Conservation (phyloP, 257 asterid species). For the Anisodus tanguticus region DNA sequence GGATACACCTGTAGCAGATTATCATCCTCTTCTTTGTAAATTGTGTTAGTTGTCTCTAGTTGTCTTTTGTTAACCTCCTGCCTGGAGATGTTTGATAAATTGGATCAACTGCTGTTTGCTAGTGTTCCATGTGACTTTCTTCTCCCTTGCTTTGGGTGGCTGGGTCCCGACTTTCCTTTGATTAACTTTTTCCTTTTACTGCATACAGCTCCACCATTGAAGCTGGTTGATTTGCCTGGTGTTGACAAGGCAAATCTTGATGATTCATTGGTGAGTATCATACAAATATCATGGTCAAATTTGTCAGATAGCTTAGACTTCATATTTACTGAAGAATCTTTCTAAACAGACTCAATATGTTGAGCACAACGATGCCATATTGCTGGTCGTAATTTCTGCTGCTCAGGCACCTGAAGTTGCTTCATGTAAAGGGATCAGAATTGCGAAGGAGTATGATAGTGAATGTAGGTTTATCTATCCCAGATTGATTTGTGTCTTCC, state of each 20-base stretch:
- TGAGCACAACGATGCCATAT: conserved; percentile 88
- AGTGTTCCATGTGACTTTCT: conserved; percentile 13
- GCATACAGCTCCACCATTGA: conserved; percentile 84
- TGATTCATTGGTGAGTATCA: conserved; percentile 84
- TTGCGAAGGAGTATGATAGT: conserved; percentile 94
- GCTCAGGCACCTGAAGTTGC: conserved; percentile 95
- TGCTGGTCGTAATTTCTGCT: conserved; percentile 88
- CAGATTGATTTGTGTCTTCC: conserved; percentile 31
- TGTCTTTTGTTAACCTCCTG: conserved; percentile 16
- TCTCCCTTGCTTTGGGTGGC: not conserved
- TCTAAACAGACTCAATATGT: conserved; percentile 78
- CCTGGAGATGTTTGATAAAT: conserved; percentile 15
- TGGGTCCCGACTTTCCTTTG: conserved; percentile 30
- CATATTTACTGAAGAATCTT: conserved; percentile 10
- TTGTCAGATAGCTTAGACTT: conserved; percentile 5
- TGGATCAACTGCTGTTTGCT: not conserved
- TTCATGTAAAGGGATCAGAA: conserved; percentile 86
- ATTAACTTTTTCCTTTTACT: conserved; percentile 32
- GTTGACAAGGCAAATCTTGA: conserved; percentile 89
- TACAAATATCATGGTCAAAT: not conserved
- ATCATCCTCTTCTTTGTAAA: conserved; percentile 10
- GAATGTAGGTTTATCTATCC: conserved; percentile 66
- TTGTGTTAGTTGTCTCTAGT: conserved; percentile 10
- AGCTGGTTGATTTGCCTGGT: conserved; percentile 96
- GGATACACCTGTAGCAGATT: conserved; percentile 12